Evolutionary conservation across 371 early-diverging fungal genomes (phyloP).

Genomic region (Mortierella sp.): DNA sequence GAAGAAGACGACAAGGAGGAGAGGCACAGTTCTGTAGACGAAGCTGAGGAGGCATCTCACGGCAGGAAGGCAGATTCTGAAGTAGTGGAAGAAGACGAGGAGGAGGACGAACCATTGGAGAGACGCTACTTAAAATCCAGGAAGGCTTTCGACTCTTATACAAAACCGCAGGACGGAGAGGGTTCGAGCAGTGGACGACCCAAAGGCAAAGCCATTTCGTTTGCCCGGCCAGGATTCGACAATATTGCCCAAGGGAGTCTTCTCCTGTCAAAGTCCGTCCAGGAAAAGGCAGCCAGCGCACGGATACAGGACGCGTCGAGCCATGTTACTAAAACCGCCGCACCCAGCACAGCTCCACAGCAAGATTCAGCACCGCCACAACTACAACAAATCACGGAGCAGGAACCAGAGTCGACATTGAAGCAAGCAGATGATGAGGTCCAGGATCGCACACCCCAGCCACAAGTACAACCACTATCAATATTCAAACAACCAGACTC

Average conservation of each 20-base stretch:
- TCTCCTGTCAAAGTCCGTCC: neutral
- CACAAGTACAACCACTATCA: neutral
- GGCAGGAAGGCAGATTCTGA: too few species aligned
- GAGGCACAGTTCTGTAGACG: too few species aligned
- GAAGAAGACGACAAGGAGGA: neutral
- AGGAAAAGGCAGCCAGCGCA: neutral
- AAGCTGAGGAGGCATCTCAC: neutral
- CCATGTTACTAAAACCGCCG: neutral
- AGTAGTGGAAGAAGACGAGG: neutral
- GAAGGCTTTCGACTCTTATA: neutral
- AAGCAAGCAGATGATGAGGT: too few species aligned
- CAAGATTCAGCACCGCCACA: neutral
- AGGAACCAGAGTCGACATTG: neutral
- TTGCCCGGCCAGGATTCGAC: neutral
- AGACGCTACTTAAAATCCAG: neutral
- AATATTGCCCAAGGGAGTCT: neutral
- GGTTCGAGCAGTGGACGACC: neutral
- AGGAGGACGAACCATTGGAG: conserved; percentile 4
- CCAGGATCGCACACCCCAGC: neutral
- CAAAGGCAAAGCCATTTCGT: neutral
- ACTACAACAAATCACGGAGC: neutral
- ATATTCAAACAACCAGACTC: neutral
- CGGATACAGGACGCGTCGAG: neutral
- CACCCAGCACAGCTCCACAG: neutral
- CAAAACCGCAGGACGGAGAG: too few species aligned